These are phyloP conservation scores for Saccharomycopsis fermentans DNA, from an alignment of 805 yeast species.

Conservation along the genomic window DNA sequence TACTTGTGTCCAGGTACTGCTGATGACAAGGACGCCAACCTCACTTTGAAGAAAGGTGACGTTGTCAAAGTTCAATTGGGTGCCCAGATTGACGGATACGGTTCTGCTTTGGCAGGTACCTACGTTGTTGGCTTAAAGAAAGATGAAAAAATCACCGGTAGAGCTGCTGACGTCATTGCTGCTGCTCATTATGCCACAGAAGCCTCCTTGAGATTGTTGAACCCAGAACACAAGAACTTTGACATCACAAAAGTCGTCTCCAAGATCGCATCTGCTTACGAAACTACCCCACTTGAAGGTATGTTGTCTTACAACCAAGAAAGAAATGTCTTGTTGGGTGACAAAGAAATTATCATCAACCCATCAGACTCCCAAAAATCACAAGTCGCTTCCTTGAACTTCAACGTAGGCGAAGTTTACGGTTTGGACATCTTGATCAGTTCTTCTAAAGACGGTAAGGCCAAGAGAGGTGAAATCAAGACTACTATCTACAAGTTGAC, in stretches of 20 bases:
- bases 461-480: constrained; percentile 40
- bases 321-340: constrained; percentile 59
- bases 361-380: constrained; percentile 58
- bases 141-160: constrained; percentile 36
- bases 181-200: constrained; percentile 74
- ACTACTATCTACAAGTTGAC: constrained; percentile 67
- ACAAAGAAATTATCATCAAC: constrained; percentile 66
- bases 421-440: constrained; percentile 66
- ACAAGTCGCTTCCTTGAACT: constrained; percentile 52
- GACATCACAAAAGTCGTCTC: constrained; percentile 62
- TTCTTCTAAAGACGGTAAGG: constrained; percentile 57
- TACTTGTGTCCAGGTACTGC: constrained; percentile 54
- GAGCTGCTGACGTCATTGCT: constrained; percentile 54
- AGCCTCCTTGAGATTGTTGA: constrained; percentile 62
- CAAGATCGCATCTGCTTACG: constrained; percentile 50
- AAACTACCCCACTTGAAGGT: constrained; percentile 56
- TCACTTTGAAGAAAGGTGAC: constrained; percentile 53
- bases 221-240: constrained; percentile 61
- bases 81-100: constrained; percentile 68
- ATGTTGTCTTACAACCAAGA: constrained; percentile 68
- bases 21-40: constrained; percentile 44
- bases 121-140: constrained; percentile 44
- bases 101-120: constrained; percentile 61
- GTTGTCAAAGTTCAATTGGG: constrained; percentile 67
- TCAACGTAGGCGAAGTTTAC: constrained; percentile 68